Percentiles rank a stretch among this genome's conserved stretches.
Evolutionary conservation across 2,329 filamentous ascomycete genomes (phyloP).

Genomic region (Aureobasidium lini): DNA sequence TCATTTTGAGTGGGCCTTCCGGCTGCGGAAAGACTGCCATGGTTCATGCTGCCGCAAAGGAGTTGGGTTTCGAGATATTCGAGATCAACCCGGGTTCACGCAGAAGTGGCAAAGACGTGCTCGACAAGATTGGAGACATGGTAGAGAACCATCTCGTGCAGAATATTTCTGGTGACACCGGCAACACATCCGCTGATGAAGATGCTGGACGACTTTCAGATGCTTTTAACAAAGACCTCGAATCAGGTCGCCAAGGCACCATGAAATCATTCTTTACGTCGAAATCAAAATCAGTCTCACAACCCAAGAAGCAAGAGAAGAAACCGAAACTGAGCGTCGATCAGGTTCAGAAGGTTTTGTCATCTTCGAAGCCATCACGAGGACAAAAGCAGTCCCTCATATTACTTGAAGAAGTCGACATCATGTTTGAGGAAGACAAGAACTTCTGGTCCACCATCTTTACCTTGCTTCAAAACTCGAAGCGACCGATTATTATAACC

Average conservation of each 20-base stretch:
- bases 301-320: constrained; percentile 18
- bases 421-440: constrained; percentile 92
- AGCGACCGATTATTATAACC: constrained; percentile 87
- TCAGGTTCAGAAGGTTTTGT: constrained; percentile 22
- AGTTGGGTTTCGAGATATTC: constrained; percentile 88
- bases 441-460: constrained; percentile 85
- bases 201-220: constrained; percentile 34
- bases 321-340: constrained; percentile 23
- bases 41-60: constrained; percentile 84
- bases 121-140: constrained; percentile 95
- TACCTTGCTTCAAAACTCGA: constrained; percentile 72
- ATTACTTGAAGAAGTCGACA: constrained; percentile 84
- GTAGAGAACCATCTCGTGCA: constrained; percentile 87
- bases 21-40: constrained; percentile 92
- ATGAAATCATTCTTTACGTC: constrained; percentile 74
- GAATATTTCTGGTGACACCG: constrained; percentile 28
- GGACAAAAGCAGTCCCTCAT: constrained; percentile 89
- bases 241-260: constrained; percentile 65
- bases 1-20: constrained; percentile 82
- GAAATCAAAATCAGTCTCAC: constrained; percentile 30
- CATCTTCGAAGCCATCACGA: constrained; percentile 24
- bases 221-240: constrained; percentile 50
- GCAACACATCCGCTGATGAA: constrained; percentile 25
- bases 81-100: constrained; percentile 83
- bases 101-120: constrained; percentile 78